Percentiles rank a stretch among this genome's conserved stretches.
These are phyloP conservation scores for Zopfochytrium polystomum DNA, from an alignment of 371 early-diverging fungal species.

Conservation along the genomic window DNA sequence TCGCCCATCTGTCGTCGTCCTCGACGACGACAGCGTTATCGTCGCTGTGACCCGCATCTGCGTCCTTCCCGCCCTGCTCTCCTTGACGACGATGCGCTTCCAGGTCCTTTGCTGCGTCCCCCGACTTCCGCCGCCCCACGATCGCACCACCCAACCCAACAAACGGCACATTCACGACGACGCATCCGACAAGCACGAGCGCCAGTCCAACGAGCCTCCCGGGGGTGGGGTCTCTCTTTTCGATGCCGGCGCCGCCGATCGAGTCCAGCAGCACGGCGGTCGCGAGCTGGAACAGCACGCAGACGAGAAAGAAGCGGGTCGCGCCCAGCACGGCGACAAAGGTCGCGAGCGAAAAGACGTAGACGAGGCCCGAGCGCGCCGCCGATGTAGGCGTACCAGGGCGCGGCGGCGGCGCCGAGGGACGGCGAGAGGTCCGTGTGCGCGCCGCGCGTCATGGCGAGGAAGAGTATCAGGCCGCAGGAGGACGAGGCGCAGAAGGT, in stretches of 20 bases:
- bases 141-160: not conserved
- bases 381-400: conserved; percentile 4
- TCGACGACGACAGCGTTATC: not conserved
- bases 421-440: not conserved
- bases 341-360: not conserved
- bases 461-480: not conserved
- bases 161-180: conserved; percentile 3
- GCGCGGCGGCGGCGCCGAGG: not conserved
- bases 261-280: not conserved
- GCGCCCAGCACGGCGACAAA: not conserved
- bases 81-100: too few relatives aligned
- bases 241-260: not conserved
- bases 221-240: not conserved
- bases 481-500: too few relatives aligned
- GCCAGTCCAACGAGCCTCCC: not conserved
- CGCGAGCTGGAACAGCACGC: not conserved
- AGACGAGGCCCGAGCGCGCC: not conserved
- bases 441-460: not conserved
- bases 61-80: not conserved
- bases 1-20: too few relatives aligned
- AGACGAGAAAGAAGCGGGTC: not conserved
- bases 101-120: too few relatives aligned
- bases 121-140: too few relatives aligned
- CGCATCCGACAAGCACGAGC: not conserved
- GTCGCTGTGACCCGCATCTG: not conserved